Evolutionary conservation across 306 rosid genomes (phyloP).

Genomic region (Lathyrus sativus): DNA sequence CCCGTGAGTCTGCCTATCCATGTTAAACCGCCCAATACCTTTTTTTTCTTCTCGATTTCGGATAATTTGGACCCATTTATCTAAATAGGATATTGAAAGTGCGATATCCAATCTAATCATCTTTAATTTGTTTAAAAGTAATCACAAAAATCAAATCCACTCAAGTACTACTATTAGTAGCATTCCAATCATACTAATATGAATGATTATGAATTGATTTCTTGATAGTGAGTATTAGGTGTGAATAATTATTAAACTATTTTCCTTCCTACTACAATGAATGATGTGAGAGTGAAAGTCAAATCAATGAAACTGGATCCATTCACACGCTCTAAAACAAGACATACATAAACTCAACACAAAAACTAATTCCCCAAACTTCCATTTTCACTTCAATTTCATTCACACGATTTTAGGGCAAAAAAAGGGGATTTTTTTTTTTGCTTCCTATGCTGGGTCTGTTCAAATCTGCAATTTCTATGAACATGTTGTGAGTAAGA

Average conservation of each 20-base stretch:
- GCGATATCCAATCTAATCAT: too few relatives aligned
- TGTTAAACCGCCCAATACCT: too few relatives aligned
- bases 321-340: slow-evolving; percentile 29
- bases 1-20: too few relatives aligned
- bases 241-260: slow-evolving; percentile 1
- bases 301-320: slow-evolving; percentile 41
- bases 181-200: neutral
- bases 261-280: neutral
- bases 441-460: slow-evolving; percentile 11
- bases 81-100: too few relatives aligned
- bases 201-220: slow-evolving; percentile 18
- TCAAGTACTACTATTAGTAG: neutral
- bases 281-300: slow-evolving; percentile 20
- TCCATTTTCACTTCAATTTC: slow-evolving; percentile 34
- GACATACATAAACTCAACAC: slow-evolving; percentile 21
- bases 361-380: neutral
- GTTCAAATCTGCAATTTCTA: slow-evolving; percentile 38
- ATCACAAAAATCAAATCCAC: neutral
- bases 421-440: neutral
- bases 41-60: too few relatives aligned
- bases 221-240: slow-evolving; percentile 40
- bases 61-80: too few relatives aligned
- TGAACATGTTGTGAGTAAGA: slow-evolving; percentile 34
- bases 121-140: too few relatives aligned
- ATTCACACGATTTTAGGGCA: neutral